Base-by-base conservation (phyloP, 495 filamentous ascomycete genomes). In the Aspergillus panamensis region DNA sequence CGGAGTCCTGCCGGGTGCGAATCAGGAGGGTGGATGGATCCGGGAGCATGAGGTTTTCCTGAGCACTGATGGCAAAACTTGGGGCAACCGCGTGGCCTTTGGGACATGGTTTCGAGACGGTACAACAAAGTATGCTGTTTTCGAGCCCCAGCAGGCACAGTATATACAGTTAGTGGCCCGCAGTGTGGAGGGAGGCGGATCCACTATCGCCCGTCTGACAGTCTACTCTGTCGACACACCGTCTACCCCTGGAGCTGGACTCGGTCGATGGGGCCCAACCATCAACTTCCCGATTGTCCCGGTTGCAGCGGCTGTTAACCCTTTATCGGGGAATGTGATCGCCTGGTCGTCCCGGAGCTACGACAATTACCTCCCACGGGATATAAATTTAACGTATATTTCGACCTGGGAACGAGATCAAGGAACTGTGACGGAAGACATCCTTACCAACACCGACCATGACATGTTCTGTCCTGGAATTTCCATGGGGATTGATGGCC, bases 401-500 rank as follows among this genome's bases (percentile, higher is more conserved):
- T 67, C 68, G 65, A 76, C 60, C 77, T 19, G 35, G 6, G 68
- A 59, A 5, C 60, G 64, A n/a, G 5, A 65, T 54, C 0, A 65
- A n/a, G 40, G 79, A 0, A 69, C 72, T 33, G 62, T 66, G 21
- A 69, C 59, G 13, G 62, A n/a, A n/a, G n/a, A n/a, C n/a, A n/a
- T n/a, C n/a, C n/a, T 83, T 32, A 59, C 62, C n/a, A 69, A 84
- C 51, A 85, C 77, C n/a, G 58, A 72, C 7, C 80, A 83, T 48
- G 79, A 83, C 60, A 86, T 87, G 81, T 87, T 86, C 61, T 86
- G 84, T 64, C 83, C 84, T 5, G 83, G 84, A 0, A 80, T 82
- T 21, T 80, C 78, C 3, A 59, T 79, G 8, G 77, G 80, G 55
- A 62, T 69, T 20, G 68, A 75, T 21, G 84, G 84, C 14, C 70